Evolutionary conservation across 306 rosid genomes (phyloP).

Genomic region (Acmispon strigosus): DNA sequence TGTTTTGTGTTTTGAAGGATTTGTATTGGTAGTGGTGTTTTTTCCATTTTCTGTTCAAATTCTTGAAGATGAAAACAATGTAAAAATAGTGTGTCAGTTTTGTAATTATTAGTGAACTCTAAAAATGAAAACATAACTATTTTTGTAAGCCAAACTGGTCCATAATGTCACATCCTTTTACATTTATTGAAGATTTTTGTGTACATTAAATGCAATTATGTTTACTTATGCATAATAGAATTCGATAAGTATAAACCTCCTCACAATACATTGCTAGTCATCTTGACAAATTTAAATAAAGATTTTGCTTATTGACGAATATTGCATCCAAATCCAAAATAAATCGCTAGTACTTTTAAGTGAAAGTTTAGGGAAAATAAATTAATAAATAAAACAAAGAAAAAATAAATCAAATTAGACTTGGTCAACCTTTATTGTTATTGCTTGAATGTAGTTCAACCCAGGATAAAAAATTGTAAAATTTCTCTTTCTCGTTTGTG

Average conservation of each 20-base stretch:
- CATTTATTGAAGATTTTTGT: not conserved
- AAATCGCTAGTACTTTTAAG: not conserved
- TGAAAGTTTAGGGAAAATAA: not conserved
- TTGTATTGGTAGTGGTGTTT: not conserved
- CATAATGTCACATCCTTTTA: not conserved
- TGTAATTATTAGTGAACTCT: not conserved
- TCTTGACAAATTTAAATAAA: not conserved
- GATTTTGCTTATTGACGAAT: not conserved
- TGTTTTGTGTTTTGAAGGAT: not conserved
- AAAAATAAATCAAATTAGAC: too few relatives aligned
- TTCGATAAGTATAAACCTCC: not conserved
- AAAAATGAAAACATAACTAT: not conserved
- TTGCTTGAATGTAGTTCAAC: conserved; percentile 10
- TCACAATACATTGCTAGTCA: not conserved
- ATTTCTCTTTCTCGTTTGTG: conserved; percentile 6
- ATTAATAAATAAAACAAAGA: not conserved
- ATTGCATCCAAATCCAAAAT: not conserved
- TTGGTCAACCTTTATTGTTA: not conserved
- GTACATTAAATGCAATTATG: not conserved
- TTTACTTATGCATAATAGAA: not conserved
- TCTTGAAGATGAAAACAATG: not conserved
- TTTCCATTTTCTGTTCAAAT: not conserved
- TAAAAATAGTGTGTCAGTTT: not conserved
- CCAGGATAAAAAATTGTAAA: not conserved
- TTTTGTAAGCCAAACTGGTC: not conserved